A percentile compares a stretch with the other conserved stretches of the same genome.
phyloP scores from a whole-genome alignment of 768 basidiomycete species.

The Glaciozyma antarctica region DNA sequence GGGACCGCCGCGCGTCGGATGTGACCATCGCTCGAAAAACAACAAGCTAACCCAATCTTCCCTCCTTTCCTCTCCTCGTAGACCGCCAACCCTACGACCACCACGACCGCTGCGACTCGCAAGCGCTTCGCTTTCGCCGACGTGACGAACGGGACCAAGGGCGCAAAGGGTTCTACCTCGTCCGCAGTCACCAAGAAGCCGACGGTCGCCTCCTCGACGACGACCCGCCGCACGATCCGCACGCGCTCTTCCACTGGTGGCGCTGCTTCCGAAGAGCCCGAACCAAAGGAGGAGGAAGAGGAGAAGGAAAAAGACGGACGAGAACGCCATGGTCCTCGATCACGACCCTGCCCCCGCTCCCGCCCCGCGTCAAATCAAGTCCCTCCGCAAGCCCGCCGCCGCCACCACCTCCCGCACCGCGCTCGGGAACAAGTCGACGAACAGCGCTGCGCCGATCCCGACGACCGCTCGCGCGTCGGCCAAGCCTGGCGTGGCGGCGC shows the following conservation, averaged over 20 bases:
- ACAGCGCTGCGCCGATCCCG: constrained; percentile 2
- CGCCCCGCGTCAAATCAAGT: constrained; percentile 1
- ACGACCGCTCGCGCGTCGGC: neutral
- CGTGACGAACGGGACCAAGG: constrained; percentile 45
- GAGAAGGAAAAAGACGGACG: constrained; percentile 16
- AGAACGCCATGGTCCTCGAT: constrained; percentile 46
- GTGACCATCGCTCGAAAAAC: neutral
- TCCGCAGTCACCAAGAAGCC: constrained; percentile 4
- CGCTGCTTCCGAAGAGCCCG: constrained; percentile 14
- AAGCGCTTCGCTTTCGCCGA: constrained; percentile 69
- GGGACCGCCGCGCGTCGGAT: neutral
- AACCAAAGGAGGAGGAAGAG: constrained; percentile 23
- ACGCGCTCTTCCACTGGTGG: constrained; percentile 26
- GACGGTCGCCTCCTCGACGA: neutral
- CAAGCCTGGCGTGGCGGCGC: constrained; percentile 9
- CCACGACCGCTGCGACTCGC: constrained; percentile 45
- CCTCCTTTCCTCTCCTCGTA: constrained; percentile 1
- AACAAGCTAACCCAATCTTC: neutral
- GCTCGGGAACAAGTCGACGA: constrained; percentile 4
- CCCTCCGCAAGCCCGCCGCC: neutral
- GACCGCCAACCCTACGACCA: neutral
- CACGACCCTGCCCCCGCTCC: constrained; percentile 44
- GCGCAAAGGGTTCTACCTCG: constrained; percentile 16
- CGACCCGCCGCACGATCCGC: constrained; percentile 14
- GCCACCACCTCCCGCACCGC: constrained; percentile 1